These are phyloP conservation scores for Pulveroboletus ravenelii DNA, from an alignment of 768 basidiomycete species.

Conservation along the genomic window DNA sequence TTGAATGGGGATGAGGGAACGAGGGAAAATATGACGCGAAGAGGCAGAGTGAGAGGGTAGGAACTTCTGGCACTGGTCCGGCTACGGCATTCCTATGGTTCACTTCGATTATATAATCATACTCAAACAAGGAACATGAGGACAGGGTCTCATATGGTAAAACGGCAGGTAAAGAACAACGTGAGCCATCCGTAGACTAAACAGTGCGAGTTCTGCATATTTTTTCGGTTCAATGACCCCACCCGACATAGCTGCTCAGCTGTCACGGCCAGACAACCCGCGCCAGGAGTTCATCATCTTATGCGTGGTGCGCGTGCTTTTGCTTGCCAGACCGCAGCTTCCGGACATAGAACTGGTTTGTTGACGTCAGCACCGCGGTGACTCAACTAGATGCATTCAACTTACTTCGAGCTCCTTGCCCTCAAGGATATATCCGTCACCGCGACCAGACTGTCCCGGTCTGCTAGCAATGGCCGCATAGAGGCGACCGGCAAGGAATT, in stretches of 20 bases:
- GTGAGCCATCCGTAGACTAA: not conserved
- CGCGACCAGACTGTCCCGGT: constrained; percentile 94
- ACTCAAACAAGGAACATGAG: not conserved
- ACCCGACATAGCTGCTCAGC: not conserved
- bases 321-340: constrained; percentile 92
- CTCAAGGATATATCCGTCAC: constrained; percentile 96
- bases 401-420: constrained; percentile 96
- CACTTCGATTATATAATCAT: constrained; percentile 21
- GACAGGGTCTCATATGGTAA: constrained; percentile 4
- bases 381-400: not conserved
- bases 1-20: constrained; percentile 6
- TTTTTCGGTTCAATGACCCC: not conserved
- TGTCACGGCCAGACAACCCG: too few species aligned
- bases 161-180: not conserved
- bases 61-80: constrained; percentile 25
- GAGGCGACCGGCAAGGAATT: constrained; percentile 92
- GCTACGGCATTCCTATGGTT: constrained; percentile 27
- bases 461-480: constrained; percentile 92
- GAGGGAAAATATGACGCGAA: constrained; percentile 30
- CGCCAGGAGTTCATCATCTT: constrained; percentile 3
- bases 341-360: constrained; percentile 81
- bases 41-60: constrained; percentile 25
- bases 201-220: not conserved
- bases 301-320: constrained; percentile 73
- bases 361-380: constrained; percentile 20